Evolutionary conservation across 768 basidiomycete species (phyloP), one percentile per base, ranked within the genome.

Genomic region (Exsudoporus frostii): DNA sequence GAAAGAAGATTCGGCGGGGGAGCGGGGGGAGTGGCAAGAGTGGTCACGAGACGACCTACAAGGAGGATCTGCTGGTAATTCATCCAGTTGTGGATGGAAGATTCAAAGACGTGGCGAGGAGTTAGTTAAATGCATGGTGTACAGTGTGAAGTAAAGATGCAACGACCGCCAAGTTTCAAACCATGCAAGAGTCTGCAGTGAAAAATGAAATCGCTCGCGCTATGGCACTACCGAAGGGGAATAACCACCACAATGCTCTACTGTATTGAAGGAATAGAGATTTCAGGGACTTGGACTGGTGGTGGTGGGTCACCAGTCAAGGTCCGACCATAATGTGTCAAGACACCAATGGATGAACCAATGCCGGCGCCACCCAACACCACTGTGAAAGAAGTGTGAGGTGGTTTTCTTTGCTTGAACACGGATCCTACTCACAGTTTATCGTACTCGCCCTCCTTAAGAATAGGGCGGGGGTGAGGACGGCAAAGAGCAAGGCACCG

Each of bases 331-430:
- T 82, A 76, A 64, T 89, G 86, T 14, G 78, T 71, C 22, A 85
- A 52, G 34, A 85, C 66, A 19, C 88, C 88, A 7, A 80, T 66
- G 5, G 76, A 79, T 51, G 81, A 79, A 9, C 88, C 88, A 7
- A 89, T 60, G 19, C 85, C 84, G 30, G 84, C 83, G 11, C 88
- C 88, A 30, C 88, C 88, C 10, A 89, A 70, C 14, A 88, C 76
- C 51, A 89, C 88, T 90, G 53, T 3, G 33, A 43, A 43, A 45
- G 17, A 32, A 27, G n/a, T 38, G 37, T 60, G 37, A 53, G 25
- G 14, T 11, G 10, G 9, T 34, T 34, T 36, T 20, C 5, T 24
- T 20, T 20, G 14, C n/a, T 43, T 15, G 27, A n/a, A 32, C 24
- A 38, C 17, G 22, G 27, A 34, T 29, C 66, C 78, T 49, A 55